These are phyloP conservation scores for Avena atlantica DNA, from an alignment of 176 grass and related monocot genomes.

Conservation along the genomic window DNA sequence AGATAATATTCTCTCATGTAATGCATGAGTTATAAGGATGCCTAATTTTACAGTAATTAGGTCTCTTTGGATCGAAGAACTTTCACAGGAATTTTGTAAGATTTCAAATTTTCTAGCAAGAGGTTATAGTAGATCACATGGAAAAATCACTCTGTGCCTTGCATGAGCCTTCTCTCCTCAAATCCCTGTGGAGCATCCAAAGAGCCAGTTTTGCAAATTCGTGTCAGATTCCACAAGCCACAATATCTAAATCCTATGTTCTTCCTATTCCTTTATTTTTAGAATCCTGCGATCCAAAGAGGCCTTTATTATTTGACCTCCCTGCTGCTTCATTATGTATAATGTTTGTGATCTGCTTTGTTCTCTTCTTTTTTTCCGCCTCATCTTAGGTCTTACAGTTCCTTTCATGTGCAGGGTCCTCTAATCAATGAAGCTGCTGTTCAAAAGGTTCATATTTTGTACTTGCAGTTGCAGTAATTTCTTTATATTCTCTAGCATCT, in stretches of 20 bases:
- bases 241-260: background rate
- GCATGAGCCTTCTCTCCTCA: background rate
- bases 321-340: background rate
- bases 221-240: background rate
- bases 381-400: conserved; percentile 30
- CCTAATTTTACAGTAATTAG: background rate
- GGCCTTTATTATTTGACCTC: conserved; percentile 9
- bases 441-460: conserved; percentile 62
- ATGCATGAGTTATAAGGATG: conserved; percentile 37
- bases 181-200: background rate
- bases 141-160: background rate
- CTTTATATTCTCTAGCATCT: background rate
- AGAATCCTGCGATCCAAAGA: background rate
- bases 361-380: conserved; percentile 21
- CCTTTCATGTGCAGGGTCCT: conserved; percentile 72
- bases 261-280: background rate
- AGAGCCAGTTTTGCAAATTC: background rate
- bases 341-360: conserved; percentile 19
- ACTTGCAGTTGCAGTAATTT: conserved; percentile 5
- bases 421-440: conserved; percentile 94
- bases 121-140: background rate
- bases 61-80: background rate
- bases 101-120: background rate
- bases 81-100: conserved; percentile 2
- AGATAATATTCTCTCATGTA: conserved; percentile 7